Conservation (phyloP, 1,284 basidiomycete species). For the Fereydounia khargensis region DNA sequence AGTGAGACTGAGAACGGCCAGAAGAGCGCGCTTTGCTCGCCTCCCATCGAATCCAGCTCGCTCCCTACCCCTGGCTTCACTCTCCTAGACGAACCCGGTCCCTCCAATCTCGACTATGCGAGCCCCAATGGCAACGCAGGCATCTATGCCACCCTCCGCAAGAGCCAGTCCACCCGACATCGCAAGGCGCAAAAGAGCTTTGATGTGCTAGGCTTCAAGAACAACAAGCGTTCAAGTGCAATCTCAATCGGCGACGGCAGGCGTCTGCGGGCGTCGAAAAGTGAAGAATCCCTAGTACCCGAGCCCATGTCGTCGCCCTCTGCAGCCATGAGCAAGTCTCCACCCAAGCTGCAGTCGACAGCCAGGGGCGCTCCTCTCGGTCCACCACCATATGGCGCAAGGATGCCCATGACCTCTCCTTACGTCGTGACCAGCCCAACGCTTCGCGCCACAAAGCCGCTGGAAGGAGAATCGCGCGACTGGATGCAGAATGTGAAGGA, state of each 20-base stretch:
- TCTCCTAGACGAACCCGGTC: too few species aligned
- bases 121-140: background rate
- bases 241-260: too few species aligned
- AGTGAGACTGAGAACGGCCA: too few species aligned
- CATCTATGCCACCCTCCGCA: background rate
- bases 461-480: background rate
- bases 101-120: constrained; percentile 24
- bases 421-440: background rate
- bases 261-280: too few species aligned
- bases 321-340: too few species aligned
- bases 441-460: background rate
- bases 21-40: too few species aligned
- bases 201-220: background rate
- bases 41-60: too few species aligned
- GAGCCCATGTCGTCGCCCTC: too few species aligned
- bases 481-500: background rate
- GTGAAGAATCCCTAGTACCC: too few species aligned
- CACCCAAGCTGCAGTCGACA: background rate
- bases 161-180: background rate
- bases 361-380: background rate
- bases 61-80: too few species aligned
- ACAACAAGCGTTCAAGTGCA: too few species aligned
- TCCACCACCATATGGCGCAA: background rate
- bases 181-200: background rate
- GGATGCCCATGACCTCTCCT: background rate